A percentile compares a stretch with the other conserved stretches of the same genome.
These are phyloP conservation scores for Prunus padus DNA, from an alignment of 306 rosid genomes.

Conservation along the genomic window DNA sequence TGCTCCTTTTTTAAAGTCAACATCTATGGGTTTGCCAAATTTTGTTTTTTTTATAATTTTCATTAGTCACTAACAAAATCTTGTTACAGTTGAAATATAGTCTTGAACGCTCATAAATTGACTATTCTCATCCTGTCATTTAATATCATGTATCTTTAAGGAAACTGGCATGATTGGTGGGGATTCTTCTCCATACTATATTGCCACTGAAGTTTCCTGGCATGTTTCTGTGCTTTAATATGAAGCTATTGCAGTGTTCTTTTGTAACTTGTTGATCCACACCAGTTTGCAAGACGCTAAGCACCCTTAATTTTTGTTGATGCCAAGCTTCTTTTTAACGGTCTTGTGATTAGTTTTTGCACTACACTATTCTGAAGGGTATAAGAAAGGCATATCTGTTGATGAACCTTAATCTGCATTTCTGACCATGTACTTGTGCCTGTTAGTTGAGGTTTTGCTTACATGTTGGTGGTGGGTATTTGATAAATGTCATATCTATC, in stretches of 20 bases:
- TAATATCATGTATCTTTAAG: neutral
- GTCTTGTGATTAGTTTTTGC: too few species aligned
- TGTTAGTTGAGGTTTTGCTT: neutral
- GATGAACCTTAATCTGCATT: neutral
- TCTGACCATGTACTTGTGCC: neutral
- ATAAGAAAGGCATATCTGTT: neutral
- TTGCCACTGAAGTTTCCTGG: neutral
- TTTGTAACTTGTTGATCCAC: neutral
- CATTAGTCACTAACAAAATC: neutral
- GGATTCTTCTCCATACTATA: neutral
- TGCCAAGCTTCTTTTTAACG: neutral
- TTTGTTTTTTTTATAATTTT: too few species aligned
- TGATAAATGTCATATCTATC: neutral
- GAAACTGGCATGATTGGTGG: neutral
- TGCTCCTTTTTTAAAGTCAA: neutral
- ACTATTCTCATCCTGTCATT: neutral
- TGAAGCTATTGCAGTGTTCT: neutral
- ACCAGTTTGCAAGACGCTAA: neutral
- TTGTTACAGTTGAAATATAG: neutral
- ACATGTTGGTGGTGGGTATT: neutral
- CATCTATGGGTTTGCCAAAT: neutral
- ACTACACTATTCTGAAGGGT: neutral
- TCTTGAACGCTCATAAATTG: neutral
- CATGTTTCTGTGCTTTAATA: neutral
- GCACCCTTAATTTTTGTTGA: constrained; percentile 10